Evolutionary conservation across 208 protist species (phyloP).

Genomic region (Trichomonas vaginalis): DNA sequence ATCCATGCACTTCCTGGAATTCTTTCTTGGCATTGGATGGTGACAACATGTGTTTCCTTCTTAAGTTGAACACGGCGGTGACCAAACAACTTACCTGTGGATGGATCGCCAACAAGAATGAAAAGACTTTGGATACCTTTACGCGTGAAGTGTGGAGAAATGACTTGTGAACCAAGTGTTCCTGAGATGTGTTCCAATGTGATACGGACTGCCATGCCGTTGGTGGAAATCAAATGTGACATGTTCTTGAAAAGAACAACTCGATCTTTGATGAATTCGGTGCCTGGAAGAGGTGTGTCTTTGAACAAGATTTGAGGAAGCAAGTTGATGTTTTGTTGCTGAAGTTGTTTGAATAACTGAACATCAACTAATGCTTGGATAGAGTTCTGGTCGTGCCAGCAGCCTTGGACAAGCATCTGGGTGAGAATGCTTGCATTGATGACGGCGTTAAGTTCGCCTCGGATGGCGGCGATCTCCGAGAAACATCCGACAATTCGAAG

Average conservation of each 20-base stretch:
- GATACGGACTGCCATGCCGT: not conserved
- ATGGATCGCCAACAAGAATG: not conserved
- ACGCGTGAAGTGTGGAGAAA: not conserved
- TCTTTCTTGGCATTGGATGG: not conserved
- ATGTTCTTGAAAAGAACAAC: not conserved
- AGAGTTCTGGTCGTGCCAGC: not conserved
- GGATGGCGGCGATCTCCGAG: not conserved
- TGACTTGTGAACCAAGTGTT: not conserved
- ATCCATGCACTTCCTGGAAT: not conserved
- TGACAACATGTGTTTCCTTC: not conserved
- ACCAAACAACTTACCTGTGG: not conserved
- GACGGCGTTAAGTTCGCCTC: not conserved
- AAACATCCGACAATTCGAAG: conserved; percentile 54
- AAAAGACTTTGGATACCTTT: not conserved
- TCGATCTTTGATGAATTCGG: not conserved
- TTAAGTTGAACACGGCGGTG: not conserved
- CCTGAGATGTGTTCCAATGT: not conserved
- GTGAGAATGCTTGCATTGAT: not conserved
- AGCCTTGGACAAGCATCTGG: not conserved
- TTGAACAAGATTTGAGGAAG: not conserved
- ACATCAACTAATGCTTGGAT: not conserved
- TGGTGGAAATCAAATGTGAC: not conserved
- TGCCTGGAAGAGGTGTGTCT: not conserved
- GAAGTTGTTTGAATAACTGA: not conserved
- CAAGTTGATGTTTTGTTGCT: not conserved